Evolutionary conservation across 305 asterid species (phyloP).

Genomic region (Rubia occidens): DNA sequence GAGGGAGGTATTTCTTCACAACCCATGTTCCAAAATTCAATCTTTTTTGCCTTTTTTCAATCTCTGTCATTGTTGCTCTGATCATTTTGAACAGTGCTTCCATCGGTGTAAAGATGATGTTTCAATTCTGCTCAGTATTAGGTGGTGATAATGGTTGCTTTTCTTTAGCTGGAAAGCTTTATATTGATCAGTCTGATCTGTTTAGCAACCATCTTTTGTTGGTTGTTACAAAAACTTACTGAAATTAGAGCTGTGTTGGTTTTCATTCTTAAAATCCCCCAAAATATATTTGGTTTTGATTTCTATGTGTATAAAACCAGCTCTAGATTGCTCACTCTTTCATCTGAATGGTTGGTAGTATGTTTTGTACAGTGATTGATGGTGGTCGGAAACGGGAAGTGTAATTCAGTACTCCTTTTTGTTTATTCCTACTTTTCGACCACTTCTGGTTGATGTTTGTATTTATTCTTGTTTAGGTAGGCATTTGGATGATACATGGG

Average conservation of each 20-base stretch:
- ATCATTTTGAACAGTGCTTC: neutral
- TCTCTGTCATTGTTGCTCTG: neutral
- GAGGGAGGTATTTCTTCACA: slow-evolving; percentile 45
- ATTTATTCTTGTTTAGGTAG: slow-evolving; percentile 39
- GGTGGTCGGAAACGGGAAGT: neutral
- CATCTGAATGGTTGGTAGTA: neutral
- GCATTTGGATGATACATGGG: slow-evolving; percentile 93
- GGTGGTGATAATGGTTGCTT: neutral
- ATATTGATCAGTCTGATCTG: neutral
- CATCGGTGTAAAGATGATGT: neutral
- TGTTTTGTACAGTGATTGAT: neutral
- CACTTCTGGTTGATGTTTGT: slow-evolving; percentile 15
- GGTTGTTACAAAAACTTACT: neutral
- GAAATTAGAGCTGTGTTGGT: neutral
- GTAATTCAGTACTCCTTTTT: neutral
- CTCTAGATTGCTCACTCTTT: neutral
- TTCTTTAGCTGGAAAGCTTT: neutral
- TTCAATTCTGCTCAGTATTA: neutral
- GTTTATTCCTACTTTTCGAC: neutral
- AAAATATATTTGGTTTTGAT: neutral
- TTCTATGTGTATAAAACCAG: neutral
- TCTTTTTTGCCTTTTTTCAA: neutral
- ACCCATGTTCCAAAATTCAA: neutral
- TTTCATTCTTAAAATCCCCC: neutral
- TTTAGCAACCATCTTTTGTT: neutral